These are phyloP conservation scores for Termitomyces titanicus DNA, from an alignment of 768 basidiomycete genomes.

Conservation along the genomic window DNA sequence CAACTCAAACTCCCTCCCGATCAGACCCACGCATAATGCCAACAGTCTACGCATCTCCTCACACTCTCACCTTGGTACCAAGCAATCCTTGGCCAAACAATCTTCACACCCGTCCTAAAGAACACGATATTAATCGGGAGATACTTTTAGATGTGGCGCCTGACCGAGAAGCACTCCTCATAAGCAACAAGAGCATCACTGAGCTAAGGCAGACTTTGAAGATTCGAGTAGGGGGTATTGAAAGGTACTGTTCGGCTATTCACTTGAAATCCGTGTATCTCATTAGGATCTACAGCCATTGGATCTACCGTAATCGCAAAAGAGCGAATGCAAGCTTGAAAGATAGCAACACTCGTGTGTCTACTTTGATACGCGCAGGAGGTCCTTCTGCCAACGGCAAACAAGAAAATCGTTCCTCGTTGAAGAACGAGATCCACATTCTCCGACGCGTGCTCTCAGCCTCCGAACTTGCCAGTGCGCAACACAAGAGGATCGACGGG, in stretches of 20 bases:
- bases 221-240: conserved; percentile 17
- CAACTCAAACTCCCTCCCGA: background rate
- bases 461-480: conserved; percentile 14
- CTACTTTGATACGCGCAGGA: conserved; percentile 19
- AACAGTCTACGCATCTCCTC: conserved; percentile 10
- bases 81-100: conserved; percentile 8
- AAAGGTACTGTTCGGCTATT: conserved; percentile 14
- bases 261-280: too few species aligned
- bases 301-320: conserved; percentile 26
- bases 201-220: conserved; percentile 29
- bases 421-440: conserved; percentile 11
- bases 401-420: conserved; percentile 4
- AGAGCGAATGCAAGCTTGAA: conserved; percentile 20
- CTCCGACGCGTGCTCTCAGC: conserved; percentile 25
- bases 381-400: background rate
- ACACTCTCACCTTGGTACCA: conserved; percentile 17
- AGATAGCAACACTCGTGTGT: conserved; percentile 23
- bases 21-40: conserved; percentile 3
- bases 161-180: conserved; percentile 30
- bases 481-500: background rate
- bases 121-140: conserved; percentile 24
- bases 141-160: conserved; percentile 29
- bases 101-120: conserved; percentile 14
- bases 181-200: conserved; percentile 19
- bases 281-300: conserved; percentile 21